Conservation (phyloP, 2,329 filamentous ascomycete species). For the Colletotrichum coccodes region DNA sequence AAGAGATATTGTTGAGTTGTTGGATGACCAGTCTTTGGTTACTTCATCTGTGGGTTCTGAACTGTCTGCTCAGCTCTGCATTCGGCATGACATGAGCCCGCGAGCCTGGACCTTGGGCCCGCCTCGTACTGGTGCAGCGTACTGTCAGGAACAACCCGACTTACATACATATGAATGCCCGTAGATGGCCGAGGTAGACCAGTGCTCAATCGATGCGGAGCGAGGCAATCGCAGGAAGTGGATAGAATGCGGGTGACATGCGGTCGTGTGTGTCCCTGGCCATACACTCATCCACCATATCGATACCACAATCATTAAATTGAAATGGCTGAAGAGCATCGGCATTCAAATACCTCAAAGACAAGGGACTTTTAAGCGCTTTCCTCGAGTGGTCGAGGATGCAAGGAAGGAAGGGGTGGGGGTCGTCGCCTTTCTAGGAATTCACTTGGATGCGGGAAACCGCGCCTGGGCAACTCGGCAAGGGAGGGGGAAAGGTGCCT, state of each 20-base stretch:
- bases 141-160: background rate
- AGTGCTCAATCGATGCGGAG: background rate
- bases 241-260: background rate
- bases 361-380: background rate
- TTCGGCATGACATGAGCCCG: background rate
- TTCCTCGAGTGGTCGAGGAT: slow-evolving; percentile 10
- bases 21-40: background rate
- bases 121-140: slow-evolving; percentile 8
- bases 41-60: slow-evolving; percentile 9
- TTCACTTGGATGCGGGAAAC: background rate
- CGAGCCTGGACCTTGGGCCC: slow-evolving; percentile 13
- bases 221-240: background rate
- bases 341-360: background rate
- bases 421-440: background rate
- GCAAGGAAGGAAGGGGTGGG: slow-evolving; percentile 7
- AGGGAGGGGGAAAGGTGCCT: background rate
- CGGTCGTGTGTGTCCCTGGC: background rate
- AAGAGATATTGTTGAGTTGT: background rate
- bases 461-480: background rate
- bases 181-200: background rate
- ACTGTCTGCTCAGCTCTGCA: background rate
- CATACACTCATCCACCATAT: background rate
- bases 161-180: background rate
- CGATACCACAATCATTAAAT: background rate
- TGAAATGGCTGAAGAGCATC: background rate